Conservation (phyloP, 2,329 filamentous ascomycete species). For the Xylariaceae sp. region DNA sequence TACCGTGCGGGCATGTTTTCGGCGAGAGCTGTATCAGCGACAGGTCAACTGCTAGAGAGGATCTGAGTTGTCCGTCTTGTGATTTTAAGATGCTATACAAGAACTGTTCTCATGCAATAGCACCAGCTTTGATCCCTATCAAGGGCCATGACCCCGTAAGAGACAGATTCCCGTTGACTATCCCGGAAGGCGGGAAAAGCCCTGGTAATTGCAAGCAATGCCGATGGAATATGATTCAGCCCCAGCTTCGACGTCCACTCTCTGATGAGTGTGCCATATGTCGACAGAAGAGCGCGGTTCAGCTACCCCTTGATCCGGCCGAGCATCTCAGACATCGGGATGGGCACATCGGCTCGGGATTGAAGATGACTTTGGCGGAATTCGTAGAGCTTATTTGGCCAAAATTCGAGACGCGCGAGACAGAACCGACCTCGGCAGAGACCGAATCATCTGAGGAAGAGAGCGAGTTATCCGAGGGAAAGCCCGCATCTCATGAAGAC, state of each 20-base stretch:
- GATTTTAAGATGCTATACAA: constrained; percentile 27
- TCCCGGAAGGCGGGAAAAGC: constrained; percentile 24
- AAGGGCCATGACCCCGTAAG: constrained; percentile 17
- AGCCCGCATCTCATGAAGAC: constrained; percentile 20
- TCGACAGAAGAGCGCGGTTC: constrained; percentile 7
- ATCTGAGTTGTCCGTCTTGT: constrained; percentile 28
- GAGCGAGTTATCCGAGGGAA: constrained; percentile 14
- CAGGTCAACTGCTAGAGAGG: constrained; percentile 1
- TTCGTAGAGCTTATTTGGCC: constrained; percentile 25
- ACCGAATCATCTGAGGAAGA: constrained; percentile 21
- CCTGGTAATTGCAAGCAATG: constrained; percentile 31
- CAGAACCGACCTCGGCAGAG: constrained; percentile 15
- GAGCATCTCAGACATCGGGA: constrained; percentile 27
- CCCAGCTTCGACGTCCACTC: constrained; percentile 20
- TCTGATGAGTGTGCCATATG: constrained; percentile 26
- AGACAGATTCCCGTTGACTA: constrained; percentile 30
- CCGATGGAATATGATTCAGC: constrained; percentile 23
- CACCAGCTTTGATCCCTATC: constrained; percentile 22
- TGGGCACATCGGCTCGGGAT: constrained; percentile 18
- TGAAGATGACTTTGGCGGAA: constrained; percentile 15
- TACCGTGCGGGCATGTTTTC: constrained; percentile 33
- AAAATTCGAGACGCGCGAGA: constrained; percentile 29
- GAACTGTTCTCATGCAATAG: constrained; percentile 26
- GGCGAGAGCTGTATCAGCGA: constrained; percentile 30
- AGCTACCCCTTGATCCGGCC: constrained; percentile 8